Evolutionary conservation across 768 basidiomycete genomes (phyloP), one percentile per base, ranked within the genome.

Genomic region (Lyophyllum shimeji): DNA sequence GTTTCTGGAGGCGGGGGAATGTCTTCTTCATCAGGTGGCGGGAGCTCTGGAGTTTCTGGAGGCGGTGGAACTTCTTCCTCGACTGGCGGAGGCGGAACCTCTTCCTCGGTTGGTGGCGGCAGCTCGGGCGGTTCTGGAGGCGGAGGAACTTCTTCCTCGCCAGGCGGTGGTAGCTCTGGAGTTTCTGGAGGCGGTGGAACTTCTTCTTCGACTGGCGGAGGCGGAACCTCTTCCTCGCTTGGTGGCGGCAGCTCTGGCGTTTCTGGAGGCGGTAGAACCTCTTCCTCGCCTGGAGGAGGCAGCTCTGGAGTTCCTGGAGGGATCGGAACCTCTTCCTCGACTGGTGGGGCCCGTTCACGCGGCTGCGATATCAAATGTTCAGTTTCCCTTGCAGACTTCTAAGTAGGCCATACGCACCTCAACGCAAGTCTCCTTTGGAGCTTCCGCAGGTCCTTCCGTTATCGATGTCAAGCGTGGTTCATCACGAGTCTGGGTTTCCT

Each of bases 391-490:
- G 27, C 25, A 3, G n/a, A 18, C 24, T 23, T 8, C 23, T 21
- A 29, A 46, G 6, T 11, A 8, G n/a, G 34, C 39, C 24, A 23
- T 12, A 46, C 48, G 25, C 27, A 51, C 44, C 46, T 48, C 53
- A 39, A 54, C 40, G 46, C 57, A 59, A 27, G 55, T 62, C 11
- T 46, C 29, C 34, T 46, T 53, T 4, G 50, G 51, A 17, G 48
- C 17, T 1, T 13, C 42, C 9, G n/a, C 39, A 20, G n/a, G n/a
- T 5, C 50, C 53, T 23, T 47, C 48, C 11, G 34, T 48, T 11
- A 49, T 53, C 4, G 63, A 63, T 25, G 62, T 62, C 29, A 67
- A 43, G 1, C 61, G 62, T 17, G 66, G 64, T 53, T 67, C 66
- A 50, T 62, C 52, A 7, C 64, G 55, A 15, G 61, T 63, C 46